Percentiles rank a stretch among this genome's conserved stretches.
These are phyloP conservation scores for Vitis hybrid DNA, from an alignment of 177 flowering plant genomes.

Conservation along the genomic window DNA sequence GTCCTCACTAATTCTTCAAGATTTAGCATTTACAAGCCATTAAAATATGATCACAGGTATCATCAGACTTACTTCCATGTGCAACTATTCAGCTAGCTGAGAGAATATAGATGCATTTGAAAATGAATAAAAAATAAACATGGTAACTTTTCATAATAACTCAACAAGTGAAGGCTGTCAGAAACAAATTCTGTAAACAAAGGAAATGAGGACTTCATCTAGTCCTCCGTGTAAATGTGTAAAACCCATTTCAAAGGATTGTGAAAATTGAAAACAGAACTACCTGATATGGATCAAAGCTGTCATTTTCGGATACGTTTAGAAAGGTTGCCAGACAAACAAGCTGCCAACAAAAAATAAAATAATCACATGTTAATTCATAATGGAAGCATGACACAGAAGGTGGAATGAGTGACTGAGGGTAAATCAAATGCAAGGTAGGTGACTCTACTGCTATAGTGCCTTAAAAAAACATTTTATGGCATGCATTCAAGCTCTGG, in stretches of 20 bases:
- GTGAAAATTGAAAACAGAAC: not conserved
- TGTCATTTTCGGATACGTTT: slow-evolving; percentile 86
- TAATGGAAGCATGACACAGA: not conserved
- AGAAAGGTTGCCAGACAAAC: slow-evolving; percentile 97
- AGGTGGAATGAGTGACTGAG: not conserved
- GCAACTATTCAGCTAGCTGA: not conserved
- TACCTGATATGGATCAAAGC: slow-evolving; percentile 97
- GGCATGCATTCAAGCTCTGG: not conserved
- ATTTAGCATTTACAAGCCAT: not conserved
- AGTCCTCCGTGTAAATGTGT: not conserved
- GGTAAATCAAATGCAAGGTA: not conserved
- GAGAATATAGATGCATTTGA: not conserved
- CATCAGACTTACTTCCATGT: not conserved
- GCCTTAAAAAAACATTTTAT: not conserved
- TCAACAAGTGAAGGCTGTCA: slow-evolving; percentile 1
- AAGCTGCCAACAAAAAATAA: slow-evolving; percentile 53
- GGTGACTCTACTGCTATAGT: not conserved
- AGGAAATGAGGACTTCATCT: not conserved
- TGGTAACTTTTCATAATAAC: not conserved
- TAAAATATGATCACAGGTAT: not conserved
- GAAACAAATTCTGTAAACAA: not conserved
- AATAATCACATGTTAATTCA: not conserved
- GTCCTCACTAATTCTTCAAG: not conserved
- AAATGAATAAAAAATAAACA: not conserved
- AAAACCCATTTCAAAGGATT: not conserved